Base-by-base conservation (phyloP, 306 rosid genomes). In the Carpinus viminea region DNA sequence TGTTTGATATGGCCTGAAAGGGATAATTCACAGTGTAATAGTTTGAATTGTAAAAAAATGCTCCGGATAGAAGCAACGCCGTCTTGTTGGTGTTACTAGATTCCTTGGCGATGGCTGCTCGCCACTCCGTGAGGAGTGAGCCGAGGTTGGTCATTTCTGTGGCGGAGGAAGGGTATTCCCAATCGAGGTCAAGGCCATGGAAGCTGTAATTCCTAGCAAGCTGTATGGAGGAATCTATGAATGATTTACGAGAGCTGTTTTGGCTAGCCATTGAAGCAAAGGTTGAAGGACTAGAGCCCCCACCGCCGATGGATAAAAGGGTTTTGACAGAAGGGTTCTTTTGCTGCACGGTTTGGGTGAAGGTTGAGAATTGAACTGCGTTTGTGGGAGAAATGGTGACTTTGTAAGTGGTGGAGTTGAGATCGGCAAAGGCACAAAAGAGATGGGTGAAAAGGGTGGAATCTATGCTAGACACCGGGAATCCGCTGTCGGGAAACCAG, bases 401-500 rank as follows among this genome's bases (percentile, higher is more conserved):
- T 79, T 78, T 69, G 80, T 80, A 53, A 0, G 84, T 85, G 82
- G 46, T 52, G 26, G 77, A 0, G 45, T 78, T 2, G 10, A 87
- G 85, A 68, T 80, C 89, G 43, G 89, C 91, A 17, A 87, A 87
- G 4, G 94, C 93, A 43, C 91, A 92, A 41, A 82, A 90, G 54
- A 92, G 85, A 24, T 92, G 97, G 0, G 94, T 90, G 90, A 88
- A 92, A 20, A 82, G 69, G 21, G 83, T 13, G 43, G 94, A 73
- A 24, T 92, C 62, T 10, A 92, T 90, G 85, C 76, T n/a, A 1
- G 91, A 74, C 8, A 52, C 81, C 0, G 75, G 73, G 12, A 78
- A 84, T 4, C 74, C 97, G 4, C 86, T 41, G 28, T 57, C 89
- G 0, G 79, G 74, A 13, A 72, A 82, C 94, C 92, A 91, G 72